Percentiles rank a stretch among this genome's conserved stretches.
phyloP scores from a whole-genome alignment of 2,329 filamentous ascomycete genomes.

The Pseudogymnoascus sp. region DNA sequence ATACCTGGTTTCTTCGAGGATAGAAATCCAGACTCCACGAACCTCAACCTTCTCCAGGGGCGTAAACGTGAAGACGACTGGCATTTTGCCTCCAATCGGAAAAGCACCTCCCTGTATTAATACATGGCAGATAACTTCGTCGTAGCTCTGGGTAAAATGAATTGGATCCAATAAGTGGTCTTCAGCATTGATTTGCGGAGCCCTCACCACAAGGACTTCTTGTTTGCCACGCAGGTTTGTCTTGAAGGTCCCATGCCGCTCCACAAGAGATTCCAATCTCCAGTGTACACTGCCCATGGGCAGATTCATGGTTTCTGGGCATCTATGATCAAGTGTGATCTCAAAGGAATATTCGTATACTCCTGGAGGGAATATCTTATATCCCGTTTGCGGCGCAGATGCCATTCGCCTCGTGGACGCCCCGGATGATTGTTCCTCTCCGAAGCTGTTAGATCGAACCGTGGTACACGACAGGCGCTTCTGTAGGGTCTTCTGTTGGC shows the following conservation, averaged over 20 bases:
- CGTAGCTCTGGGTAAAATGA: conserved; percentile 68
- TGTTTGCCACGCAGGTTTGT: conserved; percentile 60
- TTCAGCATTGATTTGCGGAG: conserved; percentile 61
- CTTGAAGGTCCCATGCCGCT: conserved; percentile 64
- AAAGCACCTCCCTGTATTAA: conserved; percentile 62
- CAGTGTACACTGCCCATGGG: conserved; percentile 65
- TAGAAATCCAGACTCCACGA: conserved; percentile 65
- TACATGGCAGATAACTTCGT: conserved; percentile 55
- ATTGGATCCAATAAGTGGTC: conserved; percentile 70
- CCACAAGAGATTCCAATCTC: conserved; percentile 60
- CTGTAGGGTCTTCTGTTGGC: conserved; percentile 40
- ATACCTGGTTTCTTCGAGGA: conserved; percentile 68
- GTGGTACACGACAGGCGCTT: conserved; percentile 58
- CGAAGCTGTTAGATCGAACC: conserved; percentile 61
- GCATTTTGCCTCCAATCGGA: conserved; percentile 62
- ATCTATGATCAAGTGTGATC: conserved; percentile 69
- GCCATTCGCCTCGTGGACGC: conserved; percentile 34
- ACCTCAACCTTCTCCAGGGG: conserved; percentile 68
- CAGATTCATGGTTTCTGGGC: conserved; percentile 65
- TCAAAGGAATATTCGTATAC: conserved; percentile 58
- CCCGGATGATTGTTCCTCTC: conserved; percentile 51
- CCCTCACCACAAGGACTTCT: conserved; percentile 61
- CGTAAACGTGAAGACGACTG: conserved; percentile 69
- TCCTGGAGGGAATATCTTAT: conserved; percentile 54
- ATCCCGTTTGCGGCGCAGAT: conserved; percentile 55